Base-by-base conservation (phyloP, 352 stramenopile species). In the Pythium coloratum region DNA sequence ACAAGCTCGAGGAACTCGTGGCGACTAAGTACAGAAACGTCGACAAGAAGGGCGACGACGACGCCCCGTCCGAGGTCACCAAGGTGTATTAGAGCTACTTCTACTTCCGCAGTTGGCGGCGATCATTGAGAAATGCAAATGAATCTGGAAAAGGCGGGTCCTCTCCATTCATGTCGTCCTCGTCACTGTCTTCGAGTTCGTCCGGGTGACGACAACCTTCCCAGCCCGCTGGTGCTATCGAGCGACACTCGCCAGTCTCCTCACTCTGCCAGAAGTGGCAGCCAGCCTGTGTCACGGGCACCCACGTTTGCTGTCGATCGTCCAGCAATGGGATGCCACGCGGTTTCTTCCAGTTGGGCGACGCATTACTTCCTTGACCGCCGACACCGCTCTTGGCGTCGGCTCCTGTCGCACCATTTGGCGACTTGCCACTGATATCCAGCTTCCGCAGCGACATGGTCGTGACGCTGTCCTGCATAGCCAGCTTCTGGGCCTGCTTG, bases 191-290 rank as follows among this genome's bases (percentile, higher is more conserved):
- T 38, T 63, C 10, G 7, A 7, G 0, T 34, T 14, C 14, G 12
- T 66, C 56, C 12, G 62, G 73, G 61, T 69, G 73, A 10, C 26
- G n/a, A 18, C 38, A 53, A 13, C 58, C 56, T 32, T 60, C 42
- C 44, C 54, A 74, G 20, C 38, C 54, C 4, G 55, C 40, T 5
- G 77, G 77, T 1, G 73, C 36, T 6, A 53, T 51, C 1, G 74
- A 60, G 49, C 77, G 70, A 53, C 82, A 92, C 64, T 92, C 84
- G 38, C 76, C 70, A 1, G 82, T 92, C 67, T 91, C 84, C 55
- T 81, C 38, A 62, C 82, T 90, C 57, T 92, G 78, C 74, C 82
- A 94, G 58, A 91, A 91, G 69, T 90, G 81, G 30, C 84, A 92
- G 1, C 82, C 86, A 6, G 84, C 86, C 64, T 92, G 84, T 42